Percentiles rank a stretch among this genome's conserved stretches.
phyloP scores from a whole-genome alignment of 2,329 filamentous ascomycete species.

The Nemania diffusa region DNA sequence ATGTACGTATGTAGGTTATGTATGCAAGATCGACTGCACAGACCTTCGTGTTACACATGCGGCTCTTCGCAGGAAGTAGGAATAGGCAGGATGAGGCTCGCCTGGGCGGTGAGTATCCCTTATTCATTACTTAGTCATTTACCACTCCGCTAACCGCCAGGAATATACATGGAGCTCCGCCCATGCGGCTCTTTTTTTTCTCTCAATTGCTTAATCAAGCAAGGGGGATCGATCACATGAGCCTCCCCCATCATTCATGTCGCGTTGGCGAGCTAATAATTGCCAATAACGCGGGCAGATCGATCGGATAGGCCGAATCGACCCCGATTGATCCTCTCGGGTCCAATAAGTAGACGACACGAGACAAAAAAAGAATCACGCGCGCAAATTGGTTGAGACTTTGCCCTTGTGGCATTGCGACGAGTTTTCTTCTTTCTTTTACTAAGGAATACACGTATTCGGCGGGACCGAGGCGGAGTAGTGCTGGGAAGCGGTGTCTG shows the following conservation, averaged over 20 bases:
- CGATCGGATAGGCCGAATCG: not conserved
- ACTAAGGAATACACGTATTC: not conserved
- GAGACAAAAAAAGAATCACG: not conserved
- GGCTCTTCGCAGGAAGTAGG: conserved; percentile 23
- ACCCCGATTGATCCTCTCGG: not conserved
- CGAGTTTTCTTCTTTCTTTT: not conserved
- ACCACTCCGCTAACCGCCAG: not conserved
- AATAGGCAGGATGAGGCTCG: conserved; percentile 22
- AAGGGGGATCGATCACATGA: not conserved
- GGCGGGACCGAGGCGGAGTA: not conserved
- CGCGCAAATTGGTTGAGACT: not conserved
- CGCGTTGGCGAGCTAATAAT: not conserved
- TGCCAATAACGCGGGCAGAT: not conserved
- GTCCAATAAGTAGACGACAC: not conserved
- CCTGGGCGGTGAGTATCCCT: not conserved
- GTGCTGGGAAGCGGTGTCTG: not conserved
- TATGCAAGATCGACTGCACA: conserved; percentile 13
- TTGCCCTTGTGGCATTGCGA: not conserved
- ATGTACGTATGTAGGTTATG: not conserved
- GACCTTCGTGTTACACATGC: conserved; percentile 23
- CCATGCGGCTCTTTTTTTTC: conserved; percentile 25
- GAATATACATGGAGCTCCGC: not conserved
- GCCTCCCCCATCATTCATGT: not conserved
- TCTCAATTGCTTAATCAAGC: not conserved
- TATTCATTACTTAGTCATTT: conserved; percentile 25